Conservation (phyloP, 2,329 filamentous ascomycete genomes). For the Fusarium nurragi region DNA sequence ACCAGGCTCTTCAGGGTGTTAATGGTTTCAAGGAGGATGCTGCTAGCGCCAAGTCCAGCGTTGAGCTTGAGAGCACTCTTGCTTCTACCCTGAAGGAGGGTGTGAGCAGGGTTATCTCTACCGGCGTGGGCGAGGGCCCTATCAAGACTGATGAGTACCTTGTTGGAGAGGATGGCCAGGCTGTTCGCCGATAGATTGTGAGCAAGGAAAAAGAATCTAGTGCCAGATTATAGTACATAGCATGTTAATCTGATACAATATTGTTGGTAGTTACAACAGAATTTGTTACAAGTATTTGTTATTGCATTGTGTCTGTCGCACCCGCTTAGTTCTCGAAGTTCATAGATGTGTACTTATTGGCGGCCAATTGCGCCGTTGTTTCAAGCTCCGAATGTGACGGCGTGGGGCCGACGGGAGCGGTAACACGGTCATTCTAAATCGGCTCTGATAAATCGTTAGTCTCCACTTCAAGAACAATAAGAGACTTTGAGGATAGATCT, state of each 20-base stretch:
- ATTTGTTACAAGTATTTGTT: neutral
- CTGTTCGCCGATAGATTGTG: constrained; percentile 47
- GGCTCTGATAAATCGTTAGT: neutral
- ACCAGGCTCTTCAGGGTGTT: constrained; percentile 69
- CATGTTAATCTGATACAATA: neutral
- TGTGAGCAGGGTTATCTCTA: constrained; percentile 89
- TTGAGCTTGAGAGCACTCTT: constrained; percentile 72
- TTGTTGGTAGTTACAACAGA: neutral
- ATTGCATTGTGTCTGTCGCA: too few species aligned
- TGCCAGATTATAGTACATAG: constrained; percentile 4
- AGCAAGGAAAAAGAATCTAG: neutral
- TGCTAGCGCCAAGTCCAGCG: constrained; percentile 61
- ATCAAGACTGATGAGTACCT: constrained; percentile 81
- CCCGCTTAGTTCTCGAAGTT: neutral
- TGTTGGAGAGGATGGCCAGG: constrained; percentile 72
- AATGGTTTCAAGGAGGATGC: constrained; percentile 75
- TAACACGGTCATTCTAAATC: neutral
- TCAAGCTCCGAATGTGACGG: neutral
- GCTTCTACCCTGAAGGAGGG: constrained; percentile 76
- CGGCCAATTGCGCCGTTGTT: neutral
- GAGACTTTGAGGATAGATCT: neutral
- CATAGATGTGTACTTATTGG: neutral
- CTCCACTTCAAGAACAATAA: neutral
- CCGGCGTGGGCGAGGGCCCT: constrained; percentile 90
- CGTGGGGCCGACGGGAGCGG: constrained; percentile 16